A percentile compares a stretch with the other conserved stretches of the same genome.
Evolutionary conservation across 176 grass and related monocot species (phyloP).

Genomic region (Puccinellia tenuiflora): DNA sequence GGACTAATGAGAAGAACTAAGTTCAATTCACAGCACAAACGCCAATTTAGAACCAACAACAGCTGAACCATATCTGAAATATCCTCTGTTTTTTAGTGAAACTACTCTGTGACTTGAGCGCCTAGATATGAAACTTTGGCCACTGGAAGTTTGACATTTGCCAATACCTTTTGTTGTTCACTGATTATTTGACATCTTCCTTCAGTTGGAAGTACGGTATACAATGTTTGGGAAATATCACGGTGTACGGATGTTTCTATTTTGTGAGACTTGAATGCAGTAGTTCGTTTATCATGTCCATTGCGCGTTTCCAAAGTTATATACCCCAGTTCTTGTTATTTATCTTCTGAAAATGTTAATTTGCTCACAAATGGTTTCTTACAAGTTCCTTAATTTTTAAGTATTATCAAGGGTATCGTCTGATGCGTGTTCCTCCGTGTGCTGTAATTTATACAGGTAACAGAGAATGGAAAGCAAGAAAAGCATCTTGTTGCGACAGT

Average conservation of each 20-base stretch:
- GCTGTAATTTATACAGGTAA: slow-evolving; percentile 51
- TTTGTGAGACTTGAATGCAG: background rate
- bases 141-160: background rate
- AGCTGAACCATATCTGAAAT: background rate
- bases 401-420: background rate
- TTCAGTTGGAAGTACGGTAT: background rate
- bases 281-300: background rate
- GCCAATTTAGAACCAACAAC: background rate
- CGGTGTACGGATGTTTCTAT: background rate
- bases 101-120: background rate
- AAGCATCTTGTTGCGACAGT: slow-evolving; percentile 76
- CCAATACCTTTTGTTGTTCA: background rate
- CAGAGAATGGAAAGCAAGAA: slow-evolving; percentile 76
- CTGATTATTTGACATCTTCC: background rate
- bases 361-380: background rate
- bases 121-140: background rate
- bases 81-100: background rate
- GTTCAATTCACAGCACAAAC: background rate
- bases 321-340: background rate
- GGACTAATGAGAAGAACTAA: background rate
- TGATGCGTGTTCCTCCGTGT: background rate
- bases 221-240: background rate
- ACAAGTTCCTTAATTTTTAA: background rate
- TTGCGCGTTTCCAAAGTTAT: background rate
- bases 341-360: background rate